A percentile compares a stretch with the other conserved stretches of the same genome.
phyloP scores from a whole-genome alignment of 1,284 basidiomycete genomes.

The Termitomyces sp. region DNA sequence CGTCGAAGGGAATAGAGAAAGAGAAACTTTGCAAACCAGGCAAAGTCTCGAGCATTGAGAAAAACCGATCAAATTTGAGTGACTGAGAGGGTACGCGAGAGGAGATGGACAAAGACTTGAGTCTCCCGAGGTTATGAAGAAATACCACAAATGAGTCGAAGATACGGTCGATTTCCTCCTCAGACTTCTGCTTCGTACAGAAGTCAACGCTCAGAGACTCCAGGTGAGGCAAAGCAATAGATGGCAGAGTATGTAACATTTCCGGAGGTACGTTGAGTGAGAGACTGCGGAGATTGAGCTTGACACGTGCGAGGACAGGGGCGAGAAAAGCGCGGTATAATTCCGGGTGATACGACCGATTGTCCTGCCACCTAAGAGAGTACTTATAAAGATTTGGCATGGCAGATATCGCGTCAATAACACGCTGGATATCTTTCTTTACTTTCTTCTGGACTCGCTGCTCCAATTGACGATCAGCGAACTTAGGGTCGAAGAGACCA shows the following conservation, averaged over 20 bases:
- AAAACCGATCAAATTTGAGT: conserved; percentile 36
- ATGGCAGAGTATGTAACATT: conserved; percentile 28
- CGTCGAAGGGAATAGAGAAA: conserved; percentile 39
- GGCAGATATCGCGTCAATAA: conserved; percentile 27
- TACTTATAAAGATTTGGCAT: conserved; percentile 32
- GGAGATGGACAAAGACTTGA: conserved; percentile 30
- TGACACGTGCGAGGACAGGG: conserved; percentile 29
- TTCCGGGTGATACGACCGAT: conserved; percentile 26
- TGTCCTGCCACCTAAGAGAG: conserved; percentile 33
- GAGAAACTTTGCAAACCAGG: conserved; percentile 31
- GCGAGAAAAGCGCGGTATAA: conserved; percentile 33
- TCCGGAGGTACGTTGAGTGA: conserved; percentile 34
- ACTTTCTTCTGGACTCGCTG: conserved; percentile 28
- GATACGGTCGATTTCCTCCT: conserved; percentile 26
- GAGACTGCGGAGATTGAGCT: conserved; percentile 28
- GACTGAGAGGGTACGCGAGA: conserved; percentile 32
- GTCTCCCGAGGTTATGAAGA: conserved; percentile 30
- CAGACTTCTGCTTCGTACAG: conserved; percentile 25
- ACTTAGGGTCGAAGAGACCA: conserved; percentile 27
- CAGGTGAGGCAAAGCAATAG: conserved; percentile 29
- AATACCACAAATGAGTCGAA: conserved; percentile 35
- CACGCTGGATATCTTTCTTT: conserved; percentile 28
- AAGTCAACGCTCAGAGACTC: conserved; percentile 31
- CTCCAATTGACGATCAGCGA: conserved; percentile 24
- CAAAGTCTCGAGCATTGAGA: conserved; percentile 31